These are phyloP conservation scores for Phytophthora crassamura DNA, from an alignment of 352 stramenopile species.

Conservation along the genomic window DNA sequence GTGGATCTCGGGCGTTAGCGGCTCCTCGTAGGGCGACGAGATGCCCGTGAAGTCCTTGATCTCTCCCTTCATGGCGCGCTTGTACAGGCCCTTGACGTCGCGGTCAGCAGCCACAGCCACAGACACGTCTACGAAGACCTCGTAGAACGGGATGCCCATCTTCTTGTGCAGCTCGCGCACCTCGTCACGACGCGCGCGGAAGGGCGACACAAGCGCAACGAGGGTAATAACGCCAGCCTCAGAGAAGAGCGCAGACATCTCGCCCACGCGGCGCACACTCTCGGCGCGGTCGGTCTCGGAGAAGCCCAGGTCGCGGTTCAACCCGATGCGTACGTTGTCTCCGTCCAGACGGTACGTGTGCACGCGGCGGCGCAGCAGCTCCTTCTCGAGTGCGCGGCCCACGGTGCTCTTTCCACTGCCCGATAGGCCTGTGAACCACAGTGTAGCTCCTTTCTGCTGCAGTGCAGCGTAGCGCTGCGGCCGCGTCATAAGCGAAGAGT, in stretches of 20 bases:
- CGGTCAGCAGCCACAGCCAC: slow-evolving; percentile 96
- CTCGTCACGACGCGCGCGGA: slow-evolving; percentile 93
- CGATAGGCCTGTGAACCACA: slow-evolving; percentile 98
- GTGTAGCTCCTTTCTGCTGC: slow-evolving; percentile 96
- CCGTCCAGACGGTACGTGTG: slow-evolving; percentile 98
- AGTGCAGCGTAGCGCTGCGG: slow-evolving; percentile 74
- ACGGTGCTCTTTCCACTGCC: slow-evolving; percentile 99
- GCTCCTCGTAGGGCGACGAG: slow-evolving; percentile 97
- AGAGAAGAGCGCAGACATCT: slow-evolving; percentile 97
- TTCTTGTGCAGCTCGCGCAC: slow-evolving; percentile 92
- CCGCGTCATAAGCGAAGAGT: slow-evolving; percentile 74
- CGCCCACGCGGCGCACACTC: slow-evolving; percentile 96
- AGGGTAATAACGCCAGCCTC: slow-evolving; percentile 97
- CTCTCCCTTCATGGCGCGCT: slow-evolving; percentile 93
- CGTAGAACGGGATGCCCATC: slow-evolving; percentile 97
- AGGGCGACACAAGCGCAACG: slow-evolving; percentile 97
- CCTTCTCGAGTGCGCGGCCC: slow-evolving; percentile 95
- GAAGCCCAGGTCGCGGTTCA: slow-evolving; percentile 98
- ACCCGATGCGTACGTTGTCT: slow-evolving; percentile 98
- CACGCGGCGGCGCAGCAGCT: slow-evolving; percentile 94
- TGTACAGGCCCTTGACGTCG: slow-evolving; percentile 97
- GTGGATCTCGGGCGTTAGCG: slow-evolving; percentile 94
- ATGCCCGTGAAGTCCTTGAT: slow-evolving; percentile 99
- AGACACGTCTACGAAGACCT: slow-evolving; percentile 98
- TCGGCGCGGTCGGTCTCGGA: slow-evolving; percentile 95